These are phyloP conservation scores for Trichosporon coremiiforme DNA, from an alignment of 1,284 basidiomycete species.

Conservation along the genomic window DNA sequence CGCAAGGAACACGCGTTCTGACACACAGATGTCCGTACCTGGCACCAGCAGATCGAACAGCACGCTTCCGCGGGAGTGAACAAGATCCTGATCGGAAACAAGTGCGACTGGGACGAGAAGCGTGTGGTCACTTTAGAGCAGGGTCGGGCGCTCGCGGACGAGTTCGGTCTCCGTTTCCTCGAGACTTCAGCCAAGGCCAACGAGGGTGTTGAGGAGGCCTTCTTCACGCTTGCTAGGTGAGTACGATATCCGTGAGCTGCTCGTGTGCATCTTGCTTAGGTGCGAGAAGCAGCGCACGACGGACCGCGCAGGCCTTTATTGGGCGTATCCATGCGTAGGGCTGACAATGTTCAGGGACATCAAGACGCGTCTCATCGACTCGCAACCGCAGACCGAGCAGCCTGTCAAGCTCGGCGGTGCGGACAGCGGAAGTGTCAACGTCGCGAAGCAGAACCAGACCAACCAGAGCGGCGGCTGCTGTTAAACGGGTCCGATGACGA, in stretches of 20 bases:
- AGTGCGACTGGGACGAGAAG: constrained; percentile 98
- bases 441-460: constrained; percentile 40
- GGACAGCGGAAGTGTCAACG: constrained; percentile 47
- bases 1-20: not conserved
- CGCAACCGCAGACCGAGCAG: constrained; percentile 69
- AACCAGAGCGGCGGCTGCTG: constrained; percentile 48
- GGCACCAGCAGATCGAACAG: constrained; percentile 98
- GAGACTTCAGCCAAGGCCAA: constrained; percentile 98
- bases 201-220: constrained; percentile 97
- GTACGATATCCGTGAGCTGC: constrained; percentile 40
- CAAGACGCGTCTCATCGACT: constrained; percentile 95
- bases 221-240: constrained; percentile 93
- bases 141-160: constrained; percentile 70
- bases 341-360: constrained; percentile 70
- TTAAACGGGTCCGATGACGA: constrained; percentile 26
- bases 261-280: not conserved
- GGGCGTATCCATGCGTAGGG: not conserved
- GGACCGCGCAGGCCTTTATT: not conserved
- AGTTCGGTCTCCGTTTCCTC: constrained; percentile 91
- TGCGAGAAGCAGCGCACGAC: not conserved
- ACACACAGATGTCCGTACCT: constrained; percentile 87
- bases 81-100: constrained; percentile 99
- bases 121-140: constrained; percentile 77
- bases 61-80: constrained; percentile 98
- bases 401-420: constrained; percentile 39